Evolutionary conservation across 1,284 basidiomycete genomes (phyloP).

Genomic region (Trametes sp.): DNA sequence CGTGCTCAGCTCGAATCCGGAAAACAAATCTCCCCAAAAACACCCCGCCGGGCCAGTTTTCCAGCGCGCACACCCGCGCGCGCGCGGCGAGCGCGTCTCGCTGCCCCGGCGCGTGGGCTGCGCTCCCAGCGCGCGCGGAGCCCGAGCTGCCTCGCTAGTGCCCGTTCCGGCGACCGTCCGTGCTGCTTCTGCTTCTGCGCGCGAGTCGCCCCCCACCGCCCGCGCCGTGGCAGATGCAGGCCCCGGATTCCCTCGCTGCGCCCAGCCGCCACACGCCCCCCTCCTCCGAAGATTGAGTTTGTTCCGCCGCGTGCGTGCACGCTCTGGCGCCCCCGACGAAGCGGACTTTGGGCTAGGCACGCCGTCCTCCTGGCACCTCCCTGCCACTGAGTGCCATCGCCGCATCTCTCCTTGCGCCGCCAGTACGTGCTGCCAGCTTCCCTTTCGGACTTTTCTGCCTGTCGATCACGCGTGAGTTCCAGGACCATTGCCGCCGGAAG

Average conservation of each 20-base stretch:
- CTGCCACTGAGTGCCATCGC: background rate
- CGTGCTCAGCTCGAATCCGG: background rate
- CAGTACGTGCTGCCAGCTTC: background rate
- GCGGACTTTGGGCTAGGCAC: conserved; percentile 10
- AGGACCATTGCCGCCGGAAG: too few relatives aligned
- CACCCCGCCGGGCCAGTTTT: background rate
- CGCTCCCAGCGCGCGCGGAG: background rate
- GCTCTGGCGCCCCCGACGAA: conserved; percentile 7
- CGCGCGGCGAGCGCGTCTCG: too few relatives aligned
- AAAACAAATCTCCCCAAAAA: background rate
- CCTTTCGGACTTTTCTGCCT: background rate
- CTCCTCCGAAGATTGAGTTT: conserved; percentile 25
- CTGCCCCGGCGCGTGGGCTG: too few relatives aligned
- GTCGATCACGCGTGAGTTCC: conserved; percentile 9
- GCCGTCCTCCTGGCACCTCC: conserved; percentile 3
- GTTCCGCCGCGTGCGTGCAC: conserved; percentile 7
- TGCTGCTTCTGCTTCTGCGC: background rate
- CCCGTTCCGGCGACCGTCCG: conserved; percentile 5
- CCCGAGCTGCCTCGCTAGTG: background rate
- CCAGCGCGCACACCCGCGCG: background rate
- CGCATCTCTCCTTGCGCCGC: background rate
- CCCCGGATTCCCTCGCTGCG: too few relatives aligned
- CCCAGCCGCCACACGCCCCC: background rate
- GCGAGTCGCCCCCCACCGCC: too few relatives aligned
- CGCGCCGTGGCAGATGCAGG: too few relatives aligned